phyloP scores from a whole-genome alignment of 2,329 filamentous ascomycete genomes.

The Zopfia rhizophila region DNA sequence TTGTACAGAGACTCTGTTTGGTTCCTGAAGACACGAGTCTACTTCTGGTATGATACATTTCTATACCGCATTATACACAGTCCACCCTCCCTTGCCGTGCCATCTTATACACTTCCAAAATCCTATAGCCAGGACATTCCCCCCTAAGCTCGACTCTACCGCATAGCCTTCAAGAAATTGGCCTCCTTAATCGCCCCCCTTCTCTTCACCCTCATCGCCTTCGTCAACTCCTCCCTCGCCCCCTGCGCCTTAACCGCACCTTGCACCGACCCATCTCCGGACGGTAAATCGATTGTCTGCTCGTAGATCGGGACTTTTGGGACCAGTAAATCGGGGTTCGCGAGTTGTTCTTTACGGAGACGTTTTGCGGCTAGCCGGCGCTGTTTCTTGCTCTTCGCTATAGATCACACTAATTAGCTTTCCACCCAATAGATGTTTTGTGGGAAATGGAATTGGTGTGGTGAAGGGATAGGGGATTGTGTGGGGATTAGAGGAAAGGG shows the following conservation, averaged over 20 bases:
- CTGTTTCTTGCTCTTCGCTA: slow-evolving; percentile 87
- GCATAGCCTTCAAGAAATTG: slow-evolving; percentile 86
- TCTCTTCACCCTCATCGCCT: slow-evolving; percentile 78
- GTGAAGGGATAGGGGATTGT: not conserved
- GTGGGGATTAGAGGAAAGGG: not conserved
- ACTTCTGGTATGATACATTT: too few relatives aligned
- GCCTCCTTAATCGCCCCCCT: slow-evolving; percentile 82
- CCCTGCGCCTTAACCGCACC: slow-evolving; percentile 58
- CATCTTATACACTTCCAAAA: too few relatives aligned
- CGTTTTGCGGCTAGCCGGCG: slow-evolving; percentile 76
- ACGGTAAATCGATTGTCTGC: slow-evolving; percentile 79
- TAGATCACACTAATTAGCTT: slow-evolving; percentile 6
- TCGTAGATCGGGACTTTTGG: slow-evolving; percentile 77
- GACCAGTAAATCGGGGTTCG: slow-evolving; percentile 71
- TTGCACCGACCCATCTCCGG: slow-evolving; percentile 59
- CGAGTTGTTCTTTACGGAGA: slow-evolving; percentile 69
- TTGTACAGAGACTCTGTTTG: too few relatives aligned
- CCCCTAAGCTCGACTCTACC: too few relatives aligned
- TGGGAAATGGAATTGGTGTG: not conserved
- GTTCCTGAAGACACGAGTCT: too few relatives aligned
- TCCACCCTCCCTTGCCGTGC: too few relatives aligned
- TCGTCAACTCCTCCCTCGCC: slow-evolving; percentile 71
- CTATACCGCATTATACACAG: too few relatives aligned
- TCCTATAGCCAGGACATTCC: too few relatives aligned
- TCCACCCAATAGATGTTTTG: not conserved